Percentiles rank a stretch among this genome's conserved stretches.
Evolutionary conservation across 768 basidiomycete species (phyloP).

Genomic region (Gautieria morchelliformis): DNA sequence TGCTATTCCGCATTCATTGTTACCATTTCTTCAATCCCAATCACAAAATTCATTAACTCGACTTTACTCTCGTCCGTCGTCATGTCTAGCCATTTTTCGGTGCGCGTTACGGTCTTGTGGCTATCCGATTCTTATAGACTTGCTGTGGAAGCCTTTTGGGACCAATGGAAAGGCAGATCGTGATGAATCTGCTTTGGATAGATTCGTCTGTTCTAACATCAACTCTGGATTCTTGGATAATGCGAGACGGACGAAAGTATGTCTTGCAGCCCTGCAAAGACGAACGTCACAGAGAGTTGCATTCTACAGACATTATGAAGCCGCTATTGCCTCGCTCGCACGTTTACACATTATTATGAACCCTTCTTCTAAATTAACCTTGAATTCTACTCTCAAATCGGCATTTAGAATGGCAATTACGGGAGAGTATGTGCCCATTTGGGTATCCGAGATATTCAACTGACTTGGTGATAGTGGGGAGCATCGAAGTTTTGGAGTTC

Average conservation of each 20-base stretch:
- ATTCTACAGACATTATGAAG: slow-evolving; percentile 57
- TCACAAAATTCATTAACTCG: slow-evolving; percentile 69
- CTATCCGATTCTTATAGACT: not conserved
- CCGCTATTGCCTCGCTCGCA: slow-evolving; percentile 51
- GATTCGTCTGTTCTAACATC: slow-evolving; percentile 60
- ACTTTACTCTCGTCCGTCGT: slow-evolving; percentile 77
- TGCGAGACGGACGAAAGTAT: slow-evolving; percentile 64
- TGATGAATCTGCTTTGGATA: slow-evolving; percentile 85
- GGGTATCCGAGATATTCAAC: not conserved
- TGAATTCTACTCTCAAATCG: slow-evolving; percentile 70
- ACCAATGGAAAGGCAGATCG: slow-evolving; percentile 72
- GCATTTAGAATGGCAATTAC: slow-evolving; percentile 78
- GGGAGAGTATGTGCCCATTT: slow-evolving; percentile 54
- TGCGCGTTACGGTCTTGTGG: slow-evolving; percentile 22
- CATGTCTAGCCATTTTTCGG: slow-evolving; percentile 88
- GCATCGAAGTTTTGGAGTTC: slow-evolving; percentile 77
- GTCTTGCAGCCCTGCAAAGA: slow-evolving; percentile 11
- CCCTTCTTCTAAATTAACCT: slow-evolving; percentile 47
- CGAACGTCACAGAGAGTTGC: not conserved
- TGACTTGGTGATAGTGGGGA: slow-evolving; percentile 41
- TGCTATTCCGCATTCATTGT: slow-evolving; percentile 44
- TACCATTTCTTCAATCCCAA: slow-evolving; percentile 75
- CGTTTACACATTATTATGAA: slow-evolving; percentile 62
- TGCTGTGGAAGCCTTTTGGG: slow-evolving; percentile 49
- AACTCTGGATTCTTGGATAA: slow-evolving; percentile 71